These are phyloP conservation scores for Yarrowia sp. DNA, from an alignment of 805 yeast genomes.

Conservation along the genomic window DNA sequence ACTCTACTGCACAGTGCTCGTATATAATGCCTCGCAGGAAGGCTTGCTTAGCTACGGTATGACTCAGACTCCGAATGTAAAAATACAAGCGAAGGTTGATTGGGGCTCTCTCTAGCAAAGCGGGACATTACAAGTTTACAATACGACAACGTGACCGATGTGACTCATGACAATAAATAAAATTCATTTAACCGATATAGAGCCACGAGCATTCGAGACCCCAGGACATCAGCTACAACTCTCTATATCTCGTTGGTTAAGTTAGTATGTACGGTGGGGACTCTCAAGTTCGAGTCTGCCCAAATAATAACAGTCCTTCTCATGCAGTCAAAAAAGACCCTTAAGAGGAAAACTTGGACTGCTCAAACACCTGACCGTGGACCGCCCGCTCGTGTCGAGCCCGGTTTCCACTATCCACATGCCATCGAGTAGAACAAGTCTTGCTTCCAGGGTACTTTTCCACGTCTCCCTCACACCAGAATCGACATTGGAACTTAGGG, in stretches of 20 bases:
- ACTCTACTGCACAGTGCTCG: too few relatives aligned
- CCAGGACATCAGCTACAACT: background rate
- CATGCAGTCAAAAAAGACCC: background rate
- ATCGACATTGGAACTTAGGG: conserved; percentile 35
- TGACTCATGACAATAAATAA: conserved; percentile 5
- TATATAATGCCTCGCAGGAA: background rate
- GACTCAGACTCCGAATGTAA: background rate
- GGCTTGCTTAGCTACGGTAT: background rate
- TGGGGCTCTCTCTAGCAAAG: too few relatives aligned
- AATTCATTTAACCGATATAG: background rate
- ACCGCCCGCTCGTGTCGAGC: conserved; percentile 34
- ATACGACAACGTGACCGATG: too few relatives aligned
- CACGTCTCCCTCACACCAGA: conserved; percentile 31
- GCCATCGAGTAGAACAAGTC: conserved; percentile 35
- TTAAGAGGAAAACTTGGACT: conserved; percentile 19
- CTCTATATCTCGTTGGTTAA: background rate
- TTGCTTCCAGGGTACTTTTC: conserved; percentile 33
- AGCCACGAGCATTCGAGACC: background rate
- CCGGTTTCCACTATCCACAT: conserved; percentile 35
- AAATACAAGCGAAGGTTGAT: too few relatives aligned
- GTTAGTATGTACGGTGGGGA: conserved; percentile 13
- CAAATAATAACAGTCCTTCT: background rate
- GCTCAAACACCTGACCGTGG: conserved; percentile 30
- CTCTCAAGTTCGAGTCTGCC: background rate
- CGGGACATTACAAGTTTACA: too few relatives aligned